These are phyloP conservation scores for Parathielavia hyrcaniae DNA, from an alignment of 495 filamentous ascomycete species.

Conservation along the genomic window DNA sequence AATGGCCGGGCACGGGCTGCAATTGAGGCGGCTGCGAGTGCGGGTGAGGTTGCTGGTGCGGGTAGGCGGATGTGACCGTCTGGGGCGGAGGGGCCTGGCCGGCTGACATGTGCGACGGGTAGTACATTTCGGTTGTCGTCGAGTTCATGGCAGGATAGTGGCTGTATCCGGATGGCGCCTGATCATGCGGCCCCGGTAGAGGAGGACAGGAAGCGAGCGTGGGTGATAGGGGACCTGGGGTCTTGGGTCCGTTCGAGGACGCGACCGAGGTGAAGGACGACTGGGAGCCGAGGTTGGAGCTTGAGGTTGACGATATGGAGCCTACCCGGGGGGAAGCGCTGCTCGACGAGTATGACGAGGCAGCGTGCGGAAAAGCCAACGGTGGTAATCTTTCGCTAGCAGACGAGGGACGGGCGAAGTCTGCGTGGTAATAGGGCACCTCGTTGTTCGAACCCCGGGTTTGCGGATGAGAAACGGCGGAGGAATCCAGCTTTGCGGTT, in stretches of 20 bases:
- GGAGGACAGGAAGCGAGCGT: conserved; percentile 38
- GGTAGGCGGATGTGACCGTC: conserved; percentile 70
- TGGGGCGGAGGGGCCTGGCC: conserved; percentile 74
- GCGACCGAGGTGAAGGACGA: conserved; percentile 50
- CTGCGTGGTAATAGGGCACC: conserved; percentile 68
- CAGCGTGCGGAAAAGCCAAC: conserved; percentile 61
- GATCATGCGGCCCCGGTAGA: conserved; percentile 36
- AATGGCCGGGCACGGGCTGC: conserved; percentile 68
- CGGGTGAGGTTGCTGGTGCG: conserved; percentile 44
- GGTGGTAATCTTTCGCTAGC: conserved; percentile 71
- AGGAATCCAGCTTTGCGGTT: conserved; percentile 98
- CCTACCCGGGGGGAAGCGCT: conserved; percentile 63
- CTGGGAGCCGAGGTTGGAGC: conserved; percentile 47
- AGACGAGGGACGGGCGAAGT: conserved; percentile 59
- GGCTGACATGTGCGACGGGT: conserved; percentile 73
- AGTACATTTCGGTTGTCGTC: conserved; percentile 69
- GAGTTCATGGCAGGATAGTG: conserved; percentile 81
- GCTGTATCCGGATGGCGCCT: conserved; percentile 46
- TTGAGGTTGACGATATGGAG: conserved; percentile 54
- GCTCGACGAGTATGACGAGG: conserved; percentile 57
- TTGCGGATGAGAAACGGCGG: conserved; percentile 84
- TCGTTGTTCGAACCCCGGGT: conserved; percentile 79
- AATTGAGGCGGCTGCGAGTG: conserved; percentile 63
- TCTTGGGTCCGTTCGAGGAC: conserved; percentile 53
- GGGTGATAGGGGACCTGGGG: conserved; percentile 44